Evolutionary conservation across 768 basidiomycete species (phyloP).

Genomic region (Boletellus ananiceps): DNA sequence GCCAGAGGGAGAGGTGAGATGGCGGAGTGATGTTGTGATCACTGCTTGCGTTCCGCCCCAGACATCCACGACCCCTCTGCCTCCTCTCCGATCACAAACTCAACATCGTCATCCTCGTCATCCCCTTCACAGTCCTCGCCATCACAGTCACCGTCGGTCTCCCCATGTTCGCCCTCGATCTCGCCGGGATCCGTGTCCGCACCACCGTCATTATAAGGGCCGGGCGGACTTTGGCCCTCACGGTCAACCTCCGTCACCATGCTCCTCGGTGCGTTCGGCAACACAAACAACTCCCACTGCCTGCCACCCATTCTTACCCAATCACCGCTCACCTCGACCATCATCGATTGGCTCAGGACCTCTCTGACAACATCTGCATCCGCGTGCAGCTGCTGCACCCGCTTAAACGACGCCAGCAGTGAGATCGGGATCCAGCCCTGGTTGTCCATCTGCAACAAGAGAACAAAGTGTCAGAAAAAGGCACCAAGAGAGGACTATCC

Average conservation of each 20-base stretch:
- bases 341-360: constrained; percentile 57
- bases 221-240: not conserved
- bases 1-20: constrained; percentile 1
- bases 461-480: not conserved
- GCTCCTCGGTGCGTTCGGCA: constrained; percentile 55
- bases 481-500: not conserved
- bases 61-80: constrained; percentile 37
- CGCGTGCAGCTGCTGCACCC: constrained; percentile 63
- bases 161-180: constrained; percentile 20
- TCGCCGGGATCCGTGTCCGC: constrained; percentile 6
- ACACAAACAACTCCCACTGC: constrained; percentile 56
- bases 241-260: constrained; percentile 13
- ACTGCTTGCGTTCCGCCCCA: constrained; percentile 29
- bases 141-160: constrained; percentile 27
- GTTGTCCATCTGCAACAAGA: constrained; percentile 70
- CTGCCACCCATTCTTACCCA: constrained; percentile 62
- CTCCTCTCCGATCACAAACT: constrained; percentile 59
- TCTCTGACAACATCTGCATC: constrained; percentile 62
- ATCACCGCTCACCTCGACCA: constrained; percentile 66
- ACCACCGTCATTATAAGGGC: not conserved
- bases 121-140: constrained; percentile 37
- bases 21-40: not conserved
- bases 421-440: constrained; percentile 82
- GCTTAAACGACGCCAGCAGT: constrained; percentile 84
- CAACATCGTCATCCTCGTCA: constrained; percentile 73